Evolutionary conservation across 192 early-diverging fungal species (phyloP).

Genomic region (Coemansia sp.): DNA sequence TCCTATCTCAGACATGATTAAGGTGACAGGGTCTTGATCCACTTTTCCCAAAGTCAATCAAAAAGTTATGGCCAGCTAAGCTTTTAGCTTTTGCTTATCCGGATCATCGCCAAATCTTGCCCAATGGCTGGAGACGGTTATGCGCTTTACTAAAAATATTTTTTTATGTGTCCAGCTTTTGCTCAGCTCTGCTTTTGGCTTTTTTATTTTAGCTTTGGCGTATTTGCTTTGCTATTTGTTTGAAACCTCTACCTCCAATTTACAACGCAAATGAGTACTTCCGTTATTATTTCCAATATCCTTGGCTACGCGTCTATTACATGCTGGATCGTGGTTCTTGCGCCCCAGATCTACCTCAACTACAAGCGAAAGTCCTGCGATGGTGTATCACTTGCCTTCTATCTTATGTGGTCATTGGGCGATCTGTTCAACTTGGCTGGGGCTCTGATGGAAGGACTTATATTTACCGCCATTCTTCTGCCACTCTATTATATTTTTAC

Average conservation of each 20-base stretch:
- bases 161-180: background rate
- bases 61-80: background rate
- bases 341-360: slow-evolving; percentile 77
- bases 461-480: slow-evolving; percentile 68
- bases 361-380: slow-evolving; percentile 74
- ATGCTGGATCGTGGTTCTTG: slow-evolving; percentile 79
- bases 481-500: slow-evolving; percentile 71
- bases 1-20: background rate
- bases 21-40: no score
- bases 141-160: no score
- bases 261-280: slow-evolving; percentile 3
- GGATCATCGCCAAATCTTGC: background rate
- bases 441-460: slow-evolving; percentile 63
- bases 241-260: background rate
- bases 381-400: slow-evolving; percentile 70
- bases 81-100: background rate
- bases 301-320: slow-evolving; percentile 68
- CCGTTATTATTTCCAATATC: slow-evolving; percentile 19
- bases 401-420: slow-evolving; percentile 77
- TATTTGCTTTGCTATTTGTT: no score
- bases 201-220: background rate
- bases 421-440: slow-evolving; percentile 74
- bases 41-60: background rate
- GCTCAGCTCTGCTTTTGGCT: background rate
- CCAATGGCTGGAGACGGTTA: no score